Percentiles rank a stretch among this genome's conserved stretches.
Evolutionary conservation across 2,329 filamentous ascomycete species (phyloP).

Genomic region (Thelonectria discophora): DNA sequence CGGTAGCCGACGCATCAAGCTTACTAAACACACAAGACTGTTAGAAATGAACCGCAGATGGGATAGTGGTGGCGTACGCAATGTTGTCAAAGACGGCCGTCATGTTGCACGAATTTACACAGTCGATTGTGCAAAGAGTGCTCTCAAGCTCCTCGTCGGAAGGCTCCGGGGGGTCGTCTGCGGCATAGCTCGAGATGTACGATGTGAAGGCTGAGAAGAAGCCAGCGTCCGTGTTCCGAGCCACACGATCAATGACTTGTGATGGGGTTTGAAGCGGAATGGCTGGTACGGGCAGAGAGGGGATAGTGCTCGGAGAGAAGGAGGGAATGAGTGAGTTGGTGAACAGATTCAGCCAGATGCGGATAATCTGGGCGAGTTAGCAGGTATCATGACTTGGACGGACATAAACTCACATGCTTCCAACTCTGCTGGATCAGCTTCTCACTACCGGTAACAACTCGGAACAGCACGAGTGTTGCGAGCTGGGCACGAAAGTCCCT

Average conservation of each 20-base stretch:
- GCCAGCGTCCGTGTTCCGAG: slow-evolving; percentile 80
- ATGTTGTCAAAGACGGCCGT: slow-evolving; percentile 85
- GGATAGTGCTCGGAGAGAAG: slow-evolving; percentile 72
- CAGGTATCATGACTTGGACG: not conserved
- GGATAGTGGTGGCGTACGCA: slow-evolving; percentile 61
- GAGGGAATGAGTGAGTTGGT: slow-evolving; percentile 91
- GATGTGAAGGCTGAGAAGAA: slow-evolving; percentile 94
- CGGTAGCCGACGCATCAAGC: slow-evolving; percentile 47
- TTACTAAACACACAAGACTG: slow-evolving; percentile 41
- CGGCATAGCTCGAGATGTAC: slow-evolving; percentile 98
- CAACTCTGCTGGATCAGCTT: slow-evolving; percentile 77
- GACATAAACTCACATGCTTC: slow-evolving; percentile 72
- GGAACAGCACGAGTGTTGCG: slow-evolving; percentile 93
- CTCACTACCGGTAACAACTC: slow-evolving; percentile 88
- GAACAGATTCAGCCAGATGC: slow-evolving; percentile 95
- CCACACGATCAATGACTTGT: slow-evolving; percentile 88
- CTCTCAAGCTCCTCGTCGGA: slow-evolving; percentile 97
- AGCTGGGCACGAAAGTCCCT: slow-evolving; percentile 93
- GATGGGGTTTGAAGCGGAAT: slow-evolving; percentile 93
- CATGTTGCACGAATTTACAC: slow-evolving; percentile 88
- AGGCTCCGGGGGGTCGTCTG: slow-evolving; percentile 95
- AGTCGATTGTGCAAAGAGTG: slow-evolving; percentile 93
- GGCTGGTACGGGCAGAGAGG: slow-evolving; percentile 74
- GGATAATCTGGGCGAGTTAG: slow-evolving; percentile 70
- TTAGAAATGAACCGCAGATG: not conserved